phyloP scores from a whole-genome alignment of 257 asterid genomes.

The Agastache rugosa region DNA sequence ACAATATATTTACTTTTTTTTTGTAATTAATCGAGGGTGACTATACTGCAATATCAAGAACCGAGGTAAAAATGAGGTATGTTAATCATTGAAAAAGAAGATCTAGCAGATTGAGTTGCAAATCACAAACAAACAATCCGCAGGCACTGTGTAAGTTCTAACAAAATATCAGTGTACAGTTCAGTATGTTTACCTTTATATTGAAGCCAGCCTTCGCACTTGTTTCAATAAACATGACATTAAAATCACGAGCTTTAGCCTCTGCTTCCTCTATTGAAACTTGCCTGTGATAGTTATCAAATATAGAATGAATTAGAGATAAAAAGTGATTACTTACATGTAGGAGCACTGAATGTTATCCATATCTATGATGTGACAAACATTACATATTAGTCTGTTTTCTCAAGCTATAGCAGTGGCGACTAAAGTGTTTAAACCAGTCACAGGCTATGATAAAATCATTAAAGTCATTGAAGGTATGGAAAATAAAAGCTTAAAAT shows the following conservation, averaged over 20 bases:
- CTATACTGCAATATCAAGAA: not conserved
- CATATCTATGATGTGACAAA: not conserved
- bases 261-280: slow-evolving; percentile 69
- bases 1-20: not conserved
- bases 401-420: slow-evolving; percentile 11
- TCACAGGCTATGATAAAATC: not conserved
- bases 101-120: not conserved
- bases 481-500: slow-evolving; percentile 12
- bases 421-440: slow-evolving; percentile 15
- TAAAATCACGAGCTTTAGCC: slow-evolving; percentile 61
- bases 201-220: slow-evolving; percentile 73
- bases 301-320: not conserved
- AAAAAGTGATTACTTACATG: not conserved
- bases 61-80: not conserved
- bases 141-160: not conserved
- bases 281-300: slow-evolving; percentile 49
- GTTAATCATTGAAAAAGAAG: not conserved
- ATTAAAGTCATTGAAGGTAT: not conserved
- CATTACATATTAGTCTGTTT: not conserved
- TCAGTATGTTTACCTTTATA: slow-evolving; percentile 48
- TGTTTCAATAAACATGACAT: slow-evolving; percentile 64
- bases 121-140: not conserved
- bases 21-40: not conserved
- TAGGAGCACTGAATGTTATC: slow-evolving; percentile 2
- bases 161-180: not conserved